phyloP scores from a whole-genome alignment of 2,329 filamentous ascomycete species.

The Cytospora schulzeri region DNA sequence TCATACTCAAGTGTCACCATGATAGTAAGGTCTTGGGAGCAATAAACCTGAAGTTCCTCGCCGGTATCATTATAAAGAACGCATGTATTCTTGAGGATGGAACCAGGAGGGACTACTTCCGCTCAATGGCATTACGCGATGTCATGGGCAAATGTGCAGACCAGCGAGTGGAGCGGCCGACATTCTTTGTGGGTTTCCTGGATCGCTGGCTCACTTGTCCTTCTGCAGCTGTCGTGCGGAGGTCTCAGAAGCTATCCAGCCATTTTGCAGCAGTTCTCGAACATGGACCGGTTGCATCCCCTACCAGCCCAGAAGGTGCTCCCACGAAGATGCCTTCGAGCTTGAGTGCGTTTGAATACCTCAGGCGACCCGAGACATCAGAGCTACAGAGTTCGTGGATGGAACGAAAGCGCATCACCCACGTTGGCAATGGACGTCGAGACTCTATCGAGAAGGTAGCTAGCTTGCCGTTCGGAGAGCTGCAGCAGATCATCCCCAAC shows the following conservation, averaged over 20 bases:
- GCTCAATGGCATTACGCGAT: conserved; percentile 39
- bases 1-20: conserved; percentile 33
- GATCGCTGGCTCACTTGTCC: conserved; percentile 40
- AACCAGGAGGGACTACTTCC: conserved; percentile 46
- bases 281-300: conserved; percentile 34
- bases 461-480: conserved; percentile 31
- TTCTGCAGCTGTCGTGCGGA: conserved; percentile 38
- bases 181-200: conserved; percentile 42
- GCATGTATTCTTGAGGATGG: conserved; percentile 45
- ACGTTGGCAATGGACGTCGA: conserved; percentile 22
- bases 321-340: conserved; percentile 27
- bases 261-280: conserved; percentile 41
- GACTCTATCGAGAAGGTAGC: conserved; percentile 27
- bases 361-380: conserved; percentile 37
- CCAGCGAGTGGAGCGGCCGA: conserved; percentile 37
- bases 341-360: conserved; percentile 41
- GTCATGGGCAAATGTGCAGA: conserved; percentile 35
- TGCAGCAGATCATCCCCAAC: conserved; percentile 33
- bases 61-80: conserved; percentile 46
- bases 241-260: conserved; percentile 40
- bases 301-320: background rate
- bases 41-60: conserved; percentile 37
- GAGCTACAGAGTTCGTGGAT: conserved; percentile 38
- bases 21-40: conserved; percentile 28
- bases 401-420: conserved; percentile 32